Base-by-base conservation (phyloP, 441 rosid species). In the Erysimum pusillum region DNA sequence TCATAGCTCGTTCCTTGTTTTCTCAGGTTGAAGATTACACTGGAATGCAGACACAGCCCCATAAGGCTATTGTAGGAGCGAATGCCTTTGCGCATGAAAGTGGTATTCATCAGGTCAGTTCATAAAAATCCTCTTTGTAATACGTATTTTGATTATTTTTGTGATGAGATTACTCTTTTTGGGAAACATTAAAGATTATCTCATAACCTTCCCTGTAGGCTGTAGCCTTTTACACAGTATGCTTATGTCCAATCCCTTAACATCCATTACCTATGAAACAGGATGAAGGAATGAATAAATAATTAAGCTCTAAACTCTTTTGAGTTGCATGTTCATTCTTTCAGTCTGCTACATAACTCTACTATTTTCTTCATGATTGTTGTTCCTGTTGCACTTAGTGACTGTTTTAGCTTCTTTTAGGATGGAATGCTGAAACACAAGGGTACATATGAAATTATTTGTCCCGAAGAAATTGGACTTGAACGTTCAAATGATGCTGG, bases 391-490 rank as follows among this genome's bases (percentile, higher is more conserved):
- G 7, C 6, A 54, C n/a, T 45, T 42, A 42, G 45, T 53, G 25
- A 53, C 53, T 59, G 12, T 44, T 28, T 46, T 75, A 28, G 3
- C 62, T 42, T 65, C 39, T 58, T 66, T 60, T 80, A 96, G 99
- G 96, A 96, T 76, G 98, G 99, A 85, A 93, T 96, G 98, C 90
- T 93, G 57, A 96, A 93, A 82, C 97, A 96, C 81, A 90, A 90
- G 85, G 84, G 93, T 36, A 96, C 98, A 1, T 96, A 96, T 89
- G 98, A 91, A 84, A 91, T 96, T 69, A 90, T 93, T 22, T 84
- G 88, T 65, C 98, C 97, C 1, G 97, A 93, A 57, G 98, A 91
- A 82, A 90, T 96, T 45, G 99, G 99, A 42, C 97, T 91, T 65
- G 97, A 96, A 72, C 81, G 97, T 71, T 75, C 96, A 65, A 88